Base-by-base conservation (phyloP, 164 flowering plant species). In the Warburgia ugandensis region DNA sequence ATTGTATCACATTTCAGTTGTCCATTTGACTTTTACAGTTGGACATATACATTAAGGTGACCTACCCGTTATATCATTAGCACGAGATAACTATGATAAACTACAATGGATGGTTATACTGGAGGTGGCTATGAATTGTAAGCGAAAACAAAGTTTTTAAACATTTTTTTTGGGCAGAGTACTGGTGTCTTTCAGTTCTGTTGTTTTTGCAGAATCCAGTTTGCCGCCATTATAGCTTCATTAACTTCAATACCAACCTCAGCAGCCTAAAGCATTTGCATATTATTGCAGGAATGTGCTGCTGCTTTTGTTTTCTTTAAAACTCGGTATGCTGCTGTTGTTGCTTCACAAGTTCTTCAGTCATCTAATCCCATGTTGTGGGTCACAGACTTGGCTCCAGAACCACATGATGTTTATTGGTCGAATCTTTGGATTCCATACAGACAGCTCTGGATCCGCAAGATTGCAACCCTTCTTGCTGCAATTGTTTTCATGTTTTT, bases 261-360 rank as follows among this genome's bases (percentile, higher is more conserved):
- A n/a, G n/a, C n/a, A n/a, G n/a, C n/a, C n/a, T n/a, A n/a, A n/a
- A n/a, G n/a, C n/a, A n/a, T n/a, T n/a, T n/a, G n/a, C n/a, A n/a
- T 56, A 9, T 43, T 61, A 58, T 48, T 69, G 70, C 82, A 92
- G 96, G 95, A 85, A 64, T 67, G 80, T 65, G 70, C 79, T 33
- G 77, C 95, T 72, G 97, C 99, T 38, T 77, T 92, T 62, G 97
- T 92, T 19, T 88, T 82, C 48, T 88, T 88, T 69, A 88, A 72
- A 70, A 84, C 81, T 20, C 88, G 97, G n/a, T 81, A 76, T 72
- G 80, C 81, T 68, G 95, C 99, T 38, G 48, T 72, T 61, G 71
- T 81, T 61, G 86, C 78, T 54, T 61, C 97, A 14, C 73, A 77
- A 49, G 67, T 72, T 67, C 86, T 75, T 51, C 99, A 88, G 48